These are phyloP conservation scores for Russula olivacea DNA, from an alignment of 768 basidiomycete species.

Conservation along the genomic window DNA sequence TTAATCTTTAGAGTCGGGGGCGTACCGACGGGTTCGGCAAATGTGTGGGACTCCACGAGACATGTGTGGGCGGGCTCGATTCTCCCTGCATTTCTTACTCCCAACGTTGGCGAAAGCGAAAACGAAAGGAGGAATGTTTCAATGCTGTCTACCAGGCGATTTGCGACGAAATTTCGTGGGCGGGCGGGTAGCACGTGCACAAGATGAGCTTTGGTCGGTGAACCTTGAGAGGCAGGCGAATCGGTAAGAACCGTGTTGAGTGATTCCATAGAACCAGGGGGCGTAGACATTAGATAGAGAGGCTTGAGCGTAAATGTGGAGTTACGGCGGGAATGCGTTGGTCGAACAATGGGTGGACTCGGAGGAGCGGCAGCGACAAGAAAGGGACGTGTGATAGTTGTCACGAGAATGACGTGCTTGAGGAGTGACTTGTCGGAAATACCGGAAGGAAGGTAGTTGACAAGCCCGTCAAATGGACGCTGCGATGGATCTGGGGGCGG, in stretches of 20 bases:
- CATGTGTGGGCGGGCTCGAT: constrained; percentile 8
- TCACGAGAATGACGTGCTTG: constrained; percentile 38
- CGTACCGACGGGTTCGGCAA: constrained; percentile 15
- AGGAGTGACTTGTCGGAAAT: constrained; percentile 34
- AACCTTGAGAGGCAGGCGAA: background rate
- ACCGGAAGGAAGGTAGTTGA: constrained; percentile 34
- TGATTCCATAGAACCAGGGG: constrained; percentile 25
- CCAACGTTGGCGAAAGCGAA: constrained; percentile 26
- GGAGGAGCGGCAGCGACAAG: constrained; percentile 28
- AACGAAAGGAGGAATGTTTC: constrained; percentile 38
- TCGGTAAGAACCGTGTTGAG: constrained; percentile 10
- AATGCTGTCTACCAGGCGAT: constrained; percentile 33
- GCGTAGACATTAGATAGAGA: constrained; percentile 26
- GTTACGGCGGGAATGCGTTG: constrained; percentile 3
- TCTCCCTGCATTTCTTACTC: background rate
- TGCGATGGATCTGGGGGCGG: constrained; percentile 32
- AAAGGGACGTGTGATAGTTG: constrained; percentile 37
- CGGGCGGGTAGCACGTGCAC: constrained; percentile 32
- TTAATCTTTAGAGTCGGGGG: constrained; percentile 22
- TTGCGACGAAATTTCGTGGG: constrained; percentile 26
- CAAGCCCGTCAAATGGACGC: constrained; percentile 36
- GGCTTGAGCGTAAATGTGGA: constrained; percentile 16
- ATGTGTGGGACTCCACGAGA: constrained; percentile 17
- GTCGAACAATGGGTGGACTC: background rate
- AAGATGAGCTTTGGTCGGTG: constrained; percentile 28